These are phyloP conservation scores for Globisporangium cylindrosporum DNA, from an alignment of 352 stramenopile species.

Conservation along the genomic window DNA sequence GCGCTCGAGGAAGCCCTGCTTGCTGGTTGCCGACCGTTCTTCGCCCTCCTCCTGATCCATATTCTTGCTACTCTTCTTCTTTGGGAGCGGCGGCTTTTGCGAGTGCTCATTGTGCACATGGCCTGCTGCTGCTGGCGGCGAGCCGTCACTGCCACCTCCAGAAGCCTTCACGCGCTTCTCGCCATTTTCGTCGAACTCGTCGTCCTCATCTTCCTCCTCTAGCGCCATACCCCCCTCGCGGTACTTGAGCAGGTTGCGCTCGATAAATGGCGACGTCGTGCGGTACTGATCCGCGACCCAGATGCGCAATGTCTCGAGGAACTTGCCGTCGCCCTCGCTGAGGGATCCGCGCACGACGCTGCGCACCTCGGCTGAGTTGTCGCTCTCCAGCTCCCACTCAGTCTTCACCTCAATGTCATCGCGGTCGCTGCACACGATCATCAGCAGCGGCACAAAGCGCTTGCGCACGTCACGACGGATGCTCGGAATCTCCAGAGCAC, in stretches of 20 bases:
- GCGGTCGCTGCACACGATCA: constrained; percentile 72
- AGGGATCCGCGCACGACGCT: constrained; percentile 54
- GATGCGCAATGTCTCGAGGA: constrained; percentile 80
- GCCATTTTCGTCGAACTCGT: constrained; percentile 12
- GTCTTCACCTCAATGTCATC: constrained; percentile 84
- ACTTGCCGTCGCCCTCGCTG: constrained; percentile 62
- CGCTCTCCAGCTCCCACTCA: constrained; percentile 81
- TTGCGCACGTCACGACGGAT: constrained; percentile 78
- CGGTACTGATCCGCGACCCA: constrained; percentile 85
- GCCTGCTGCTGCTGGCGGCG: constrained; percentile 13
- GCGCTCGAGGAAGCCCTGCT: constrained; percentile 46
- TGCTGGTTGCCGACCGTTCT: constrained; percentile 29
- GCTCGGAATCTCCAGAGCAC: constrained; percentile 73
- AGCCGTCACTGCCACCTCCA: constrained; percentile 10
- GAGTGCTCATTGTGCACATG: constrained; percentile 12
- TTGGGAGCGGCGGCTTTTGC: constrained; percentile 14
- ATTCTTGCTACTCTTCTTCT: constrained; percentile 21
- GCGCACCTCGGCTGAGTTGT: constrained; percentile 62
- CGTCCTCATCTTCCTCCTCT: constrained; percentile 36
- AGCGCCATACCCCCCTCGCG: constrained; percentile 58
- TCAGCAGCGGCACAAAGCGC: constrained; percentile 76
- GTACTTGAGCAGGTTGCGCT: constrained; percentile 81
- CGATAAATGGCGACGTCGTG: constrained; percentile 83
- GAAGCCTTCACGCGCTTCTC: constrained; percentile 10
- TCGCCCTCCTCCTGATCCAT: constrained; percentile 17